Percentiles rank a stretch among this genome's conserved stretches.
These are phyloP conservation scores for Sanguinoderma infundibulare DNA, from an alignment of 1,284 basidiomycete genomes.

Conservation along the genomic window DNA sequence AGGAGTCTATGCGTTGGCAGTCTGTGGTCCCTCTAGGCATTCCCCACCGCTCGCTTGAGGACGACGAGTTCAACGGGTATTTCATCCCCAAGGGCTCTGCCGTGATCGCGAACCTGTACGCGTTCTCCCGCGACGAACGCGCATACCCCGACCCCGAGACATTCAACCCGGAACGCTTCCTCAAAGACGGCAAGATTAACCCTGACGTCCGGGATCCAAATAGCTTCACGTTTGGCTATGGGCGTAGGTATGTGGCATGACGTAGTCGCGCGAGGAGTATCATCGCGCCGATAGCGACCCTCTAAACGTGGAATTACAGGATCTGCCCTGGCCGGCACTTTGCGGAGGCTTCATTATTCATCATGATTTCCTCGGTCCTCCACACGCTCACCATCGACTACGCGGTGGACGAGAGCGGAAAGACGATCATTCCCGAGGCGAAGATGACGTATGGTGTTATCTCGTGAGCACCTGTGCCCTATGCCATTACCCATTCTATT, in stretches of 20 bases:
- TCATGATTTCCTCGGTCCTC: conserved; percentile 16
- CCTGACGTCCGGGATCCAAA: conserved; percentile 34
- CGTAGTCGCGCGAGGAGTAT: neutral
- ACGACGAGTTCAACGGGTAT: conserved; percentile 37
- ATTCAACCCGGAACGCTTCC: conserved; percentile 45
- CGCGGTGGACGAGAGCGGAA: conserved; percentile 1
- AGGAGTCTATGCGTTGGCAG: conserved; percentile 21
- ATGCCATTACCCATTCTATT: neutral
- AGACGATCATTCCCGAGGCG: conserved; percentile 4
- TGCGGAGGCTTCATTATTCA: conserved; percentile 22
- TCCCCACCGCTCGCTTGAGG: conserved; percentile 33
- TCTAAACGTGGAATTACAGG: conserved; percentile 6
- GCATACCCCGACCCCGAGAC: conserved; percentile 38
- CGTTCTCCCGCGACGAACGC: conserved; percentile 32
- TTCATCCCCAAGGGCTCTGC: conserved; percentile 33
- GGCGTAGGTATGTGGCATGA: conserved; percentile 36
- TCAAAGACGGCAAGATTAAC: conserved; percentile 39
- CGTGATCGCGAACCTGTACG: conserved; percentile 33
- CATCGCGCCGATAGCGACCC: neutral
- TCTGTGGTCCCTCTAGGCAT: conserved; percentile 27
- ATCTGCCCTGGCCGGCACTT: conserved; percentile 31
- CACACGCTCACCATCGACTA: conserved; percentile 11
- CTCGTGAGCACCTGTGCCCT: neutral
- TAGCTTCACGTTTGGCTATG: conserved; percentile 39
- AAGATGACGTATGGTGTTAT: conserved; percentile 11